Evolutionary conservation across 495 filamentous ascomycete genomes (phyloP).

Genomic region (Copromyces sp.): DNA sequence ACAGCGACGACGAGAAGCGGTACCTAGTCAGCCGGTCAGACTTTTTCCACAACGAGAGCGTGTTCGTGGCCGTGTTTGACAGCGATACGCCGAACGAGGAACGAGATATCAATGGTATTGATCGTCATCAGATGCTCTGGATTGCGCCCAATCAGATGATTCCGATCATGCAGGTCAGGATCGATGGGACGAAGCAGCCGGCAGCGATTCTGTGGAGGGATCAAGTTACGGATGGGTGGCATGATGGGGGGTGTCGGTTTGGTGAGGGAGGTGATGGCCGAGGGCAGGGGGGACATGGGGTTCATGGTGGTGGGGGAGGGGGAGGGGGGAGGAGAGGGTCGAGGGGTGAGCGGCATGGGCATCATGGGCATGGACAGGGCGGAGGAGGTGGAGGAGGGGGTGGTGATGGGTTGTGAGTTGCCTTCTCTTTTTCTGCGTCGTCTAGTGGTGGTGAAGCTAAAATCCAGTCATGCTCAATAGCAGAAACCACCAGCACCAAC

Average conservation of each 20-base stretch:
- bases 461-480: background rate
- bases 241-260: background rate
- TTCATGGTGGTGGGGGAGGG: background rate
- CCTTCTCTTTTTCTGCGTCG: background rate
- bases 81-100: background rate
- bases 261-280: background rate
- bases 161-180: background rate
- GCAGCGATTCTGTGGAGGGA: conserved; percentile 3
- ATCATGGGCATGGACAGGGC: background rate
- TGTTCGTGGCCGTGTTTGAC: background rate
- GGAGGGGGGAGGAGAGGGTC: background rate
- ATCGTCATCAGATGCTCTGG: background rate
- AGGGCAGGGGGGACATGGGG: no score
- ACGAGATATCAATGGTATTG: background rate
- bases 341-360: background rate
- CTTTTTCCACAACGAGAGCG: background rate
- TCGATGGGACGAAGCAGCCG: background rate
- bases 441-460: background rate
- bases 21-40: background rate
- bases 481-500: background rate
- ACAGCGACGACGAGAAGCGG: background rate
- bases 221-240: background rate
- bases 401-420: background rate
- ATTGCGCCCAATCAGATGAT: background rate
- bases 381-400: background rate